Percentiles rank a stretch among this genome's conserved stretches.
These are phyloP conservation scores for Parastagonospora avenae DNA, from an alignment of 2,329 filamentous ascomycete genomes.

Conservation along the genomic window DNA sequence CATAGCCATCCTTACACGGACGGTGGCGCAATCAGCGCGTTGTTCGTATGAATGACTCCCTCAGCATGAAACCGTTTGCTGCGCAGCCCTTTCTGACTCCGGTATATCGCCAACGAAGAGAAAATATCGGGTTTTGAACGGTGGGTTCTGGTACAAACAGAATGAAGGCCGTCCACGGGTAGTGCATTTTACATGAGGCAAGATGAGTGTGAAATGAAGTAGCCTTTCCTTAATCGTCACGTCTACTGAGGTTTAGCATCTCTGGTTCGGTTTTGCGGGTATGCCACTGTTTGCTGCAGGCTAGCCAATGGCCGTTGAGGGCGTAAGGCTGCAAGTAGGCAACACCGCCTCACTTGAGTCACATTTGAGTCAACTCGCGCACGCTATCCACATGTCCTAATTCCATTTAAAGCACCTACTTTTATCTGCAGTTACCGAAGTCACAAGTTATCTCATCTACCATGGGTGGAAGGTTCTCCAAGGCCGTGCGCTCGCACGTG, in stretches of 20 bases:
- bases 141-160: no score
- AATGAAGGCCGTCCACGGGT: no score
- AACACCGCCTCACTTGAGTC: slow-evolving; percentile 33
- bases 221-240: no score
- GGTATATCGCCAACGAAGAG: no score
- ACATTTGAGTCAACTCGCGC: slow-evolving; percentile 24
- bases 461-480: slow-evolving; percentile 38
- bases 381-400: background rate
- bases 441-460: slow-evolving; percentile 2
- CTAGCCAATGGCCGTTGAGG: slow-evolving; percentile 22
- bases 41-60: no score
- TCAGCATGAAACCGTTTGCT: no score
- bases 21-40: no score
- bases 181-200: no score
- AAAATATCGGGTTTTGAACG: no score
- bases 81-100: no score
- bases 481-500: slow-evolving; percentile 22
- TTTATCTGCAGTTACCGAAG: background rate
- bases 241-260: background rate
- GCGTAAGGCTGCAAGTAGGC: slow-evolving; percentile 34
- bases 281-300: background rate
- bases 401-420: slow-evolving; percentile 3
- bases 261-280: slow-evolving; percentile 2
- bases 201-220: no score
- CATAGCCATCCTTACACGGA: no score